Base-by-base conservation (phyloP, 257 asterid species). In the Solanum piurae region DNA sequence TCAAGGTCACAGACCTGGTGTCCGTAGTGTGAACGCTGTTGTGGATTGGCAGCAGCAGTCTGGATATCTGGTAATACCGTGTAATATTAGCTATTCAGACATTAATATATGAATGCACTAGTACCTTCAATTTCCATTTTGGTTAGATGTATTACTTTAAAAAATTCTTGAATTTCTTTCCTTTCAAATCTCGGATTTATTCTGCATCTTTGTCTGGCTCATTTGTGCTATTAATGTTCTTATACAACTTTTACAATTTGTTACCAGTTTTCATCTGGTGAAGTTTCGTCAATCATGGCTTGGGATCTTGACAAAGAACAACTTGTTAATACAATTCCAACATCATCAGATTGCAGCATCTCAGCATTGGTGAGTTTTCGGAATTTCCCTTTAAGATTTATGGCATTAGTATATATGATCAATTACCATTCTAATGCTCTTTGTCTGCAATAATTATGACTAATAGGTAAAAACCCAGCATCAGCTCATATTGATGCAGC, bases 21-120 rank as follows among this genome's bases (percentile, higher is more conserved):
- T 93, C 84, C 98, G 95, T 85, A 90, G 96, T 91, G 93, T 93
- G 91, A 96, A 95, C 33, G 98, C 99, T 90, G 98, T 97, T 89
- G 98, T 97, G 75, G 99, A 97, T 92, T 97, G 99, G 99, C 99
- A 97, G 90, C 99, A 97, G 93, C 99, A 94, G 91, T 97, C 99
- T 80, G 98, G 99, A 79, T 93, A 92, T 93, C 90, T 92, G 93
- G 93, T 89, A 91, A 80, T 46, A 16, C 62, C 21, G 40, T 80
- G 38, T 49, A 82, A 49, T 49, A 82, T 82, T 82, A 49, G 29
- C 69, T 52, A 49, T 49, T 82, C 69, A 46, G 29, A 80, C 14
- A 82, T 82, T 31, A 82, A 82, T 49, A 82, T 49, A 49, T 49
- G 86, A 82, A 49, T 49, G 86, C 44, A 29, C 44, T 49, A 82